Evolutionary conservation across 352 stramenopile genomes (phyloP), one percentile per base, ranked within the genome.

Genomic region (Globisporangium apiculatum): DNA sequence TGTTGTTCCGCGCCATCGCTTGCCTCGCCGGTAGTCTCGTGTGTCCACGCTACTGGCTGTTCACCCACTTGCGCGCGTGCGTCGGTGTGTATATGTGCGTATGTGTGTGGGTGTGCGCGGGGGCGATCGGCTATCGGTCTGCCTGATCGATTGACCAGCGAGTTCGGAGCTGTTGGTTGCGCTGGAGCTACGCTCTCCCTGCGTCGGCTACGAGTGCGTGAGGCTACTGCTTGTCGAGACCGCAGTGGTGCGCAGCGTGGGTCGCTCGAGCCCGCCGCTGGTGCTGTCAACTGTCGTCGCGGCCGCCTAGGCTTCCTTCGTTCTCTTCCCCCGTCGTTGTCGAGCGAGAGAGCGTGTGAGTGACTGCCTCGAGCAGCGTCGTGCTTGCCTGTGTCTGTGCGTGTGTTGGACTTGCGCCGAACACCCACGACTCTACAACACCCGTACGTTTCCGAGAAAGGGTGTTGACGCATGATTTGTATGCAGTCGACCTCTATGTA

Each of bases 1-100:
- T 84, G 62, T 87, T 80, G 71, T 83, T 83, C 70, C 80, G 82
- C 58, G 24, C 37, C 51, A 55, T 49, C 14, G 14, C 50, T 31
- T n/a, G 8, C 43, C n/a, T 37, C 24, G 24, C 24, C 24, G 24
- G 24, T 31, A 31, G 24, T 31, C 24, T 31, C 24, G 24, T 31
- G 24, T 31, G 24, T 31, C 2, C 7, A 49, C 45, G 7, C 45
- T 49, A 12, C 12, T 24, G 10, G 24, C 2, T 31, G 24, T 31
- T 3, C 2, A 31, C 24, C 24, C 24, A 31, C 24, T 31, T 31
- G 24, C 24, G 24, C 24, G 24, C 24, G 24, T 31, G 2, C 24
- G 24, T 31, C 24, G 24, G 45, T 43, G n/a, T 52, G 17, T 36
- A 15, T 36, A 52, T 17, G 48, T 41, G 40, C 40, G 40, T 43